A percentile compares a stretch with the other conserved stretches of the same genome.
phyloP scores from a whole-genome alignment of 1,284 basidiomycete species.

The Somion occarium region DNA sequence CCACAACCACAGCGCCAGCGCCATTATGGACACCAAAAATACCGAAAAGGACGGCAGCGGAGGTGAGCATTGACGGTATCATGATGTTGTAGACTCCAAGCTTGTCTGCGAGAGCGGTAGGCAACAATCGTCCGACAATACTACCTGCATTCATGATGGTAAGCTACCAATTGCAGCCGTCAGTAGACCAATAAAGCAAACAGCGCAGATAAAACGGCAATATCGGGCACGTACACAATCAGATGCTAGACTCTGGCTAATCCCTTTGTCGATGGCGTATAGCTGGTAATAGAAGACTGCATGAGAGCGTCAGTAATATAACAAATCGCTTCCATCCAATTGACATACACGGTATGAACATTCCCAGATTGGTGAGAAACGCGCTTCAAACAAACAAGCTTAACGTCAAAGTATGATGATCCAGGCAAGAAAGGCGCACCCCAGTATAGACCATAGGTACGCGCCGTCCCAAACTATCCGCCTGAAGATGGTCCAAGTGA shows the following conservation, averaged over 20 bases:
- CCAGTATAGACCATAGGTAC: slow-evolving; percentile 40
- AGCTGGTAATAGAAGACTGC: slow-evolving; percentile 55
- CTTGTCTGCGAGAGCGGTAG: slow-evolving; percentile 43
- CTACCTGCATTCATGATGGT: slow-evolving; percentile 45
- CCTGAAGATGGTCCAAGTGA: slow-evolving; percentile 10
- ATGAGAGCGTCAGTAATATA: slow-evolving; percentile 10
- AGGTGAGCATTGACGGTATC: slow-evolving; percentile 34
- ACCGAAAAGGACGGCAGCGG: slow-evolving; percentile 36
- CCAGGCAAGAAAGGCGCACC: slow-evolving; percentile 26
- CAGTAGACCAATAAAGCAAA: neutral
- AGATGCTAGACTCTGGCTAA: slow-evolving; percentile 37
- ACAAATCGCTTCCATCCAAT: neutral
- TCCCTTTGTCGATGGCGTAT: slow-evolving; percentile 39
- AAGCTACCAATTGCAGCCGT: slow-evolving; percentile 16
- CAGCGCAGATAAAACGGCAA: no score
- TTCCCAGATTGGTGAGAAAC: slow-evolving; percentile 39
- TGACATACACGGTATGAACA: slow-evolving; percentile 46
- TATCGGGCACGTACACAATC: slow-evolving; percentile 44
- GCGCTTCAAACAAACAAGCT: slow-evolving; percentile 23
- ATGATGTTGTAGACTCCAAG: slow-evolving; percentile 33
- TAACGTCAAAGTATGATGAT: neutral
- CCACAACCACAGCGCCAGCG: slow-evolving; percentile 36
- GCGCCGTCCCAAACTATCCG: slow-evolving; percentile 35
- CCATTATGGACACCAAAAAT: slow-evolving; percentile 38
- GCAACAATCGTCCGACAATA: slow-evolving; percentile 42